Percentiles rank a stretch among this genome's conserved stretches.
These are phyloP conservation scores for Zygnema circumcarinatum DNA, from an alignment of 139 green algal species.

Conservation along the genomic window DNA sequence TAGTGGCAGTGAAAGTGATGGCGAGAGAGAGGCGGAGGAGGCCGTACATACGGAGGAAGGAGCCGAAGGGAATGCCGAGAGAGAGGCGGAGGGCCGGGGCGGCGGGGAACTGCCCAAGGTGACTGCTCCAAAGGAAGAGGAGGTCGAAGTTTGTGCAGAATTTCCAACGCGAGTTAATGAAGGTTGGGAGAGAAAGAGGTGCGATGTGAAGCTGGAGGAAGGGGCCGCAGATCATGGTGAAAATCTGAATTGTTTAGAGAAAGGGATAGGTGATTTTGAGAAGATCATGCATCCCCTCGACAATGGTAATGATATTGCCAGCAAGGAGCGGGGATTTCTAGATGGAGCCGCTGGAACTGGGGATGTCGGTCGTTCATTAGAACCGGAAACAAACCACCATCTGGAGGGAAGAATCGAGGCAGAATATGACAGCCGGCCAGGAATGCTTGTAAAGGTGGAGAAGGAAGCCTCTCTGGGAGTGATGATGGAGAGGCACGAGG, in stretches of 20 bases:
- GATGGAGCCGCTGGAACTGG: too few species aligned
- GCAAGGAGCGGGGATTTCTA: too few species aligned
- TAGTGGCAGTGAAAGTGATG: neutral
- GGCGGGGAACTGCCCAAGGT: neutral
- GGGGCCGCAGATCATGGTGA: too few species aligned
- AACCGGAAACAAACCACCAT: too few species aligned
- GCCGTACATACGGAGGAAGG: constrained; percentile 9
- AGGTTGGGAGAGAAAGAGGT: neutral
- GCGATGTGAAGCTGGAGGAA: neutral
- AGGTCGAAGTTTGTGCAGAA: neutral
- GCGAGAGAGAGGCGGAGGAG: constrained; percentile 19
- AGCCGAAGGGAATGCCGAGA: constrained; percentile 4
- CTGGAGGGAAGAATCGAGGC: too few species aligned
- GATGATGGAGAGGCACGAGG: too few species aligned
- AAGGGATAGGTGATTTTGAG: neutral
- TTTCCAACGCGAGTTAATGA: neutral
- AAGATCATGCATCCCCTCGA: neutral
- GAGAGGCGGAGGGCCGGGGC: neutral
- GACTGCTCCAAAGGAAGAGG: neutral
- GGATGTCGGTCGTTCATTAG: too few species aligned
- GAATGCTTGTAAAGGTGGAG: too few species aligned
- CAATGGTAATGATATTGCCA: neutral
- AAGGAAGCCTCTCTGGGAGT: too few species aligned
- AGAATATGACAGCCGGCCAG: too few species aligned
- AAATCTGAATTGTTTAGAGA: too few species aligned